These are phyloP conservation scores for Kappamyces sp. DNA, from an alignment of 192 early-diverging fungal species.

Conservation along the genomic window DNA sequence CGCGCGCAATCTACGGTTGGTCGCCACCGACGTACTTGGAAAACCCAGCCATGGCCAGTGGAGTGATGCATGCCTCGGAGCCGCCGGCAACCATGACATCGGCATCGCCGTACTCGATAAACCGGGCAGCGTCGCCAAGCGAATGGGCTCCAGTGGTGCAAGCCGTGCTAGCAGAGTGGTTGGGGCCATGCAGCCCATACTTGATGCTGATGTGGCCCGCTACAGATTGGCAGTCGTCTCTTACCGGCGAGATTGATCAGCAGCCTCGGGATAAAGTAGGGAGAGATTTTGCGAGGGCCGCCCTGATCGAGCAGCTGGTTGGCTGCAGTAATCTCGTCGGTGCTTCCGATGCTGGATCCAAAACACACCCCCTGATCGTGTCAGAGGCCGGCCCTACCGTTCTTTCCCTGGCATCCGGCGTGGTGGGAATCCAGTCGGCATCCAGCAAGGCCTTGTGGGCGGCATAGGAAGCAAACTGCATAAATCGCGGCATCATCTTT, in stretches of 20 bases:
- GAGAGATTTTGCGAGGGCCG: conserved; percentile 73
- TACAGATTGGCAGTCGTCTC: neutral
- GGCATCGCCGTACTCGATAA: conserved; percentile 86
- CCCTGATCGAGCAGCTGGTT: conserved; percentile 50
- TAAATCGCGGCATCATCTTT: conserved; percentile 73
- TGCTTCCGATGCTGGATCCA: conserved; percentile 88
- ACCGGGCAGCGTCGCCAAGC: conserved; percentile 89
- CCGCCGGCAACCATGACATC: conserved; percentile 96
- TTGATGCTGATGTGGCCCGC: conserved; percentile 86
- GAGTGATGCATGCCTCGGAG: conserved; percentile 77
- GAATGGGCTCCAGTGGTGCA: conserved; percentile 95
- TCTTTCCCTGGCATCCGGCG: conserved; percentile 52
- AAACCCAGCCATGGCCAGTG: conserved; percentile 86
- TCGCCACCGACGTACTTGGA: conserved; percentile 49
- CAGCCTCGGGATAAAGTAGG: conserved; percentile 86
- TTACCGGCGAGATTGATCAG: conserved; percentile 86
- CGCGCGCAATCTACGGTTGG: conserved; percentile 60
- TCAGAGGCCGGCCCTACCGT: conserved; percentile 44
- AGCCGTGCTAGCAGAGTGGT: conserved; percentile 87
- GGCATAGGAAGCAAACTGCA: conserved; percentile 78
- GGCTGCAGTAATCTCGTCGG: conserved; percentile 73
- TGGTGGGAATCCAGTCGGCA: conserved; percentile 60
- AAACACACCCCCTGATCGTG: conserved; percentile 79
- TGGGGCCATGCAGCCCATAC: conserved; percentile 83
- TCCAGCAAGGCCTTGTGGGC: conserved; percentile 82